Evolutionary conservation across 768 basidiomycete genomes (phyloP), one percentile per base, ranked within the genome.

Genomic region (Kwoniella botswanensis): DNA sequence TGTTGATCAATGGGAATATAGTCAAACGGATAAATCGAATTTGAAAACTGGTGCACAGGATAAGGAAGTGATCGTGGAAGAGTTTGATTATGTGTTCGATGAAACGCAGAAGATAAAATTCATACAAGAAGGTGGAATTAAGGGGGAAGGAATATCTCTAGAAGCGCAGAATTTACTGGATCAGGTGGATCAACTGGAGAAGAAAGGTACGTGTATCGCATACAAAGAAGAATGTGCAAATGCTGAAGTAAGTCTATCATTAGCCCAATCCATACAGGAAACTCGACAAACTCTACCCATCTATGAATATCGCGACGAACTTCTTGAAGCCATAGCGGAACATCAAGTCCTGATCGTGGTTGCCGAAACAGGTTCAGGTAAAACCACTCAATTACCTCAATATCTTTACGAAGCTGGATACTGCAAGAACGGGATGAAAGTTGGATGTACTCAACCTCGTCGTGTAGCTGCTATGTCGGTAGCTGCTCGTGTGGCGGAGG

Each of bases 401-500:
- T 99, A 98, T 82, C 89, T 99, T 3, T 93, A 98, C 81, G 97
- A 99, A 86, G 95, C 94, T 4, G 97, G 97, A 7, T 99, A 92
- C 85, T 95, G 93, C 3, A 88, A 89, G 10, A 87, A 88, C 75
- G 97, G 97, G 17, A 76, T 76, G 76, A 86, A 94, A 82, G 87
- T 99, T 41, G 94, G 93, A 0, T 99, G 97, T 79, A 99, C 97
- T 0, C 97, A 99, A 84, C 97, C 97, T 42, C 92, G 97, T 78
- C 93, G 97, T 70, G 97, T 99, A 21, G 97, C 97, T 6, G 97
- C 97, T 46, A 99, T 99, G 97, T 94, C 93, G 55, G 97, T 99
- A 63, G 97, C 97, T 4, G 94, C 96, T 17, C 96, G 97, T 85
- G 97, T 99, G 17, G 96, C 97, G 0, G 97, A 98, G 72, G 97